Evolutionary conservation across 257 asterid genomes (phyloP).

Genomic region (Salvia miltiorrhiza): DNA sequence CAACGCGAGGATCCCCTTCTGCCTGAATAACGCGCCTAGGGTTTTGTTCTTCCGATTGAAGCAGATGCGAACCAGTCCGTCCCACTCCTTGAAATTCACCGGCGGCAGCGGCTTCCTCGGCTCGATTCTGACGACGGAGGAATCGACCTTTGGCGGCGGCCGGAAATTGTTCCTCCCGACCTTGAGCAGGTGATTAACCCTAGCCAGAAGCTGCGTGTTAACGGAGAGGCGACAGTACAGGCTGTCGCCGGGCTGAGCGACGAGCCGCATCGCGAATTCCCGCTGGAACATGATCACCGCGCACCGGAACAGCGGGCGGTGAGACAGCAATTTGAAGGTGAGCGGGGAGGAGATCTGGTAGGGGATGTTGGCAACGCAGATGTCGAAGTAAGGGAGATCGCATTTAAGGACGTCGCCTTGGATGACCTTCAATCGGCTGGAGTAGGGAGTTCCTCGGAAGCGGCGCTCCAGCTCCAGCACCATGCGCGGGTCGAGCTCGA

Average conservation of each 20-base stretch:
- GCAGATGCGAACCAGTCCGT: slow-evolving; percentile 91
- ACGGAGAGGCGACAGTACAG: slow-evolving; percentile 95
- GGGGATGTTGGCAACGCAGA: slow-evolving; percentile 94
- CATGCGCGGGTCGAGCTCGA: slow-evolving; percentile 95
- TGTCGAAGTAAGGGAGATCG: slow-evolving; percentile 92
- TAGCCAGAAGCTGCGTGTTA: slow-evolving; percentile 78
- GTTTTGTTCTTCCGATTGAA: slow-evolving; percentile 88
- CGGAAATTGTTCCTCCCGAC: slow-evolving; percentile 93
- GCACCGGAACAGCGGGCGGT: slow-evolving; percentile 85
- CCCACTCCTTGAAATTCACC: slow-evolving; percentile 95
- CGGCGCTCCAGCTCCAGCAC: slow-evolving; percentile 90
- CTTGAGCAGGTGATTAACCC: slow-evolving; percentile 79
- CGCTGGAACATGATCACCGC: slow-evolving; percentile 96
- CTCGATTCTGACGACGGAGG: slow-evolving; percentile 91
- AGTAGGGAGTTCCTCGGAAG: slow-evolving; percentile 78
- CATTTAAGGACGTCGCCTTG: slow-evolving; percentile 93
- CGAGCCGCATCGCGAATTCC: slow-evolving; percentile 96
- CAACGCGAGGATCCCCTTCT: slow-evolving; percentile 55
- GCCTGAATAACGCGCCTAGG: slow-evolving; percentile 73
- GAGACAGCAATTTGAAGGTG: slow-evolving; percentile 78
- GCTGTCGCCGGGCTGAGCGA: slow-evolving; percentile 90
- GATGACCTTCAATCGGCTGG: slow-evolving; percentile 68
- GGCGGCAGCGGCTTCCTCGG: slow-evolving; percentile 80
- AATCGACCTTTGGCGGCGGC: slow-evolving; percentile 98
- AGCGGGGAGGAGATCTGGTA: slow-evolving; percentile 98